Evolutionary conservation across 495 filamentous ascomycete species (phyloP), one percentile per base, ranked within the genome.

Genomic region (Apodospora peruviana): DNA sequence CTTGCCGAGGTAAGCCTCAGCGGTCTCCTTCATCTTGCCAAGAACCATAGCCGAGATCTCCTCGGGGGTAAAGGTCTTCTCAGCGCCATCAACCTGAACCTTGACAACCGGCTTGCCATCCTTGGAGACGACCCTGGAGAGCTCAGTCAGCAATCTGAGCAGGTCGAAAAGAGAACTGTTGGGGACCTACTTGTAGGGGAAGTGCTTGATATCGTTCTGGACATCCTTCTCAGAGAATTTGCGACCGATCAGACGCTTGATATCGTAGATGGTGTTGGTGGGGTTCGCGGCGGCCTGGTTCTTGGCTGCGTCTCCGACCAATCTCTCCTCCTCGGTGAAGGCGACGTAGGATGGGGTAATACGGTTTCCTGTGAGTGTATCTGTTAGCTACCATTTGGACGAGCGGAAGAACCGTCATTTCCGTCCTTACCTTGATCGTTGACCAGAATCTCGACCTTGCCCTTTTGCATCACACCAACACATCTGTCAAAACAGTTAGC

Each of bases 301-400:
- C 87, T 99, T 99, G 48, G 94, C 94, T 55, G 94, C 91, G 73
- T 97, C 94, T 80, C 94, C 94, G 55, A 99, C 90, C 43, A 99
- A 77, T 58, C 94, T 83, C 70, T 97, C 94, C 54, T 97, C 93
- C 61, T 96, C 91, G 68, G 89, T 99, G 69, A 91, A 99, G 60
- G 94, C 94, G 57, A 99, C 94, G 71, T 95, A 99, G 45, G 91
- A 96, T 24, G 93, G 93, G 53, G 91, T 98, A 55, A 98, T 97
- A 74, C 91, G 88, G 83, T 98, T 93, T 82, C 91, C 91, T n/a
- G n/a, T 64, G 55, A 25, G 1, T 3, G 5, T 35, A 18, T 16
- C 10, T 19, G 56, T 57, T n/a, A 60, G 53, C 23, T 19, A 9
- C 38, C 24, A 19, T 9, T 11, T 38, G 16, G 3, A 3, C 11